These are phyloP conservation scores for Mytilinidion resinicola DNA, from an alignment of 495 filamentous ascomycete species.

Conservation along the genomic window DNA sequence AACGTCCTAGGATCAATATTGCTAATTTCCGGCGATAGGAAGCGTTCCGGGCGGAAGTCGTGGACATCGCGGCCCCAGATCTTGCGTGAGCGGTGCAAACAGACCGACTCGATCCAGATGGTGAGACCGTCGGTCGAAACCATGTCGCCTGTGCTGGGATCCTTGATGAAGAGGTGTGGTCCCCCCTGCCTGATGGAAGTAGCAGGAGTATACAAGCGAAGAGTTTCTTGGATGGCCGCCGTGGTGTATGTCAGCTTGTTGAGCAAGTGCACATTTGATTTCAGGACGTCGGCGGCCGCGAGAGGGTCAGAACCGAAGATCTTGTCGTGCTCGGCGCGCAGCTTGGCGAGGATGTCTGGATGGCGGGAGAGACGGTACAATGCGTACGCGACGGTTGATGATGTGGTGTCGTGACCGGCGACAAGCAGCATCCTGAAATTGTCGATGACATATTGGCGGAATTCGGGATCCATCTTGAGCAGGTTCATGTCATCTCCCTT, in stretches of 20 bases:
- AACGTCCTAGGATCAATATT: constrained; percentile 21
- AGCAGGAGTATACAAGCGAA: constrained; percentile 29
- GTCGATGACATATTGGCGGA: constrained; percentile 27
- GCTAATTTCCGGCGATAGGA: constrained; percentile 10
- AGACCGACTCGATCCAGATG: constrained; percentile 24
- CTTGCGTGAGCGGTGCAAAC: constrained; percentile 19
- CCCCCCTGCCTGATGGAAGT: constrained; percentile 23
- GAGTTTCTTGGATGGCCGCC: constrained; percentile 29
- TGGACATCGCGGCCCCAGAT: constrained; percentile 12
- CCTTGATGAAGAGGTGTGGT: constrained; percentile 19
- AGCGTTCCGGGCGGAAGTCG: constrained; percentile 22
- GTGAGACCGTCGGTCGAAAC: constrained; percentile 32
- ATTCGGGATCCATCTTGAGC: constrained; percentile 24
- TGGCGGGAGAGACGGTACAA: constrained; percentile 36
- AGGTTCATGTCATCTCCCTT: constrained; percentile 1
- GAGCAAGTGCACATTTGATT: constrained; percentile 19
- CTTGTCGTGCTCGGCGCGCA: constrained; percentile 36
- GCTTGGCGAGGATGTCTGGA: constrained; percentile 31
- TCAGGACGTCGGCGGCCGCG: constrained; percentile 10
- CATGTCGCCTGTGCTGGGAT: constrained; percentile 28
- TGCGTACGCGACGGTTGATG: constrained; percentile 36
- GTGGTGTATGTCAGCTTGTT: constrained; percentile 32
- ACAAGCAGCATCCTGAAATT: constrained; percentile 39
- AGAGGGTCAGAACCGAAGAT: constrained; percentile 31
- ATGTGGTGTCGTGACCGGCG: constrained; percentile 45